phyloP scores from a whole-genome alignment of 805 yeast genomes.

The Teunomyces funiuensis region DNA sequence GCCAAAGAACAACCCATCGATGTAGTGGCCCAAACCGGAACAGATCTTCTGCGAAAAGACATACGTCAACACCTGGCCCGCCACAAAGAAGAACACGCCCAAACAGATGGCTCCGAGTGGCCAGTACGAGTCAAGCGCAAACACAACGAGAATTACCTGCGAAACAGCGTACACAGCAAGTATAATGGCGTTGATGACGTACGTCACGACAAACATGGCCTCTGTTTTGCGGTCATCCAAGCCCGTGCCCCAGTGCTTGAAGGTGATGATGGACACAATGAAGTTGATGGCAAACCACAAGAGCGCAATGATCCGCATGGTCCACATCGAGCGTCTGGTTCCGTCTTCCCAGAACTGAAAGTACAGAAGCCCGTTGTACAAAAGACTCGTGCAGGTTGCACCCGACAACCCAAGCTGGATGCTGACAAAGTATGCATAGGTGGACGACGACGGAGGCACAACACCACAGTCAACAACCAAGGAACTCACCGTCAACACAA shows the following conservation, averaged over 20 bases:
- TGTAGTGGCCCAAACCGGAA: slow-evolving; percentile 71
- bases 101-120: slow-evolving; percentile 80
- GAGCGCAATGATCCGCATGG: slow-evolving; percentile 51
- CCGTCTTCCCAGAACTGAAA: slow-evolving; percentile 97
- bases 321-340: slow-evolving; percentile 60
- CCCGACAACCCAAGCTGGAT: slow-evolving; percentile 75
- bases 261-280: slow-evolving; percentile 68
- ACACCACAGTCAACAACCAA: slow-evolving; percentile 91
- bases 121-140: slow-evolving; percentile 79
- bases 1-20: slow-evolving; percentile 87
- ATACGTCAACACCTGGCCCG: slow-evolving; percentile 78
- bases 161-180: slow-evolving; percentile 61
- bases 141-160: slow-evolving; percentile 65
- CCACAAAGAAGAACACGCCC: slow-evolving; percentile 69
- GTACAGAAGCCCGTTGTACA: slow-evolving; percentile 75
- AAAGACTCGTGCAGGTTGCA: slow-evolving; percentile 66
- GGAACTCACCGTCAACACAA: slow-evolving; percentile 59
- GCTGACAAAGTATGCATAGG: slow-evolving; percentile 82
- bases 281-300: slow-evolving; percentile 65
- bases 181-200: slow-evolving; percentile 68
- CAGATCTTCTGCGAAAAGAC: slow-evolving; percentile 70
- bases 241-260: slow-evolving; percentile 58
- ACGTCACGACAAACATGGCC: slow-evolving; percentile 69
- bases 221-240: slow-evolving; percentile 54
- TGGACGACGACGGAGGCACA: slow-evolving; percentile 74